Conservation (phyloP, 164 flowering plant species). For the Akebia trifoliata region DNA sequence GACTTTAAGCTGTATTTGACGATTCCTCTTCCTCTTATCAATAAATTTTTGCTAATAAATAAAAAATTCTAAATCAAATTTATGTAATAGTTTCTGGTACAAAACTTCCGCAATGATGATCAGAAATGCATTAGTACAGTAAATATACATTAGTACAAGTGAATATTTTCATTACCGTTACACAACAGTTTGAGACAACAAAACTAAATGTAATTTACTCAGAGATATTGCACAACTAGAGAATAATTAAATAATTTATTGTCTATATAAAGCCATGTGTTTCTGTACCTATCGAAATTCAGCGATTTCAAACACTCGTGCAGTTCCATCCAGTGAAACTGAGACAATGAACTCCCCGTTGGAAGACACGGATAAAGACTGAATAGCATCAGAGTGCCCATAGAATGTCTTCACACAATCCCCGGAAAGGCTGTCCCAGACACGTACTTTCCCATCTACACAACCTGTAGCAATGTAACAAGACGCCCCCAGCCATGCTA, state of each 20-base stretch:
- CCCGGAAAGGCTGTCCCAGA: slow-evolving; percentile 91
- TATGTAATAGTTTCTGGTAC: too few species aligned
- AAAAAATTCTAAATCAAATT: too few species aligned
- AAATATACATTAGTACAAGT: too few species aligned
- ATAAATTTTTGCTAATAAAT: too few species aligned
- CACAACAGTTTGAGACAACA: too few species aligned
- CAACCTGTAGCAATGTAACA: slow-evolving; percentile 67
- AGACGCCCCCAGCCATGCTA: slow-evolving; percentile 70
- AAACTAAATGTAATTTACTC: too few species aligned
- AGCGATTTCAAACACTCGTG: slow-evolving; percentile 70
- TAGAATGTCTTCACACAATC: slow-evolving; percentile 51
- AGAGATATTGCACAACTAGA: too few species aligned
- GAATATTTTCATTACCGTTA: too few species aligned
- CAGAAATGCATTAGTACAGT: too few species aligned
- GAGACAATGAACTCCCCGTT: slow-evolving; percentile 62
- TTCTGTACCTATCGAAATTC: slow-evolving; percentile 33
- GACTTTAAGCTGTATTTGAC: too few species aligned
- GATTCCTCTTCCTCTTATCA: too few species aligned
- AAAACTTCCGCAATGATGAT: too few species aligned
- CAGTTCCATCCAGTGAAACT: slow-evolving; percentile 64
- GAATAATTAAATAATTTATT: not conserved
- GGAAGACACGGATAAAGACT: slow-evolving; percentile 52
- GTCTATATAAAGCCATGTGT: not conserved
- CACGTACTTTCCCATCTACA: slow-evolving; percentile 60
- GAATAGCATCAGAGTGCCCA: slow-evolving; percentile 66